Evolutionary conservation across 2,329 filamentous ascomycete species (phyloP).

Genomic region (Colletotrichum eleusines): DNA sequence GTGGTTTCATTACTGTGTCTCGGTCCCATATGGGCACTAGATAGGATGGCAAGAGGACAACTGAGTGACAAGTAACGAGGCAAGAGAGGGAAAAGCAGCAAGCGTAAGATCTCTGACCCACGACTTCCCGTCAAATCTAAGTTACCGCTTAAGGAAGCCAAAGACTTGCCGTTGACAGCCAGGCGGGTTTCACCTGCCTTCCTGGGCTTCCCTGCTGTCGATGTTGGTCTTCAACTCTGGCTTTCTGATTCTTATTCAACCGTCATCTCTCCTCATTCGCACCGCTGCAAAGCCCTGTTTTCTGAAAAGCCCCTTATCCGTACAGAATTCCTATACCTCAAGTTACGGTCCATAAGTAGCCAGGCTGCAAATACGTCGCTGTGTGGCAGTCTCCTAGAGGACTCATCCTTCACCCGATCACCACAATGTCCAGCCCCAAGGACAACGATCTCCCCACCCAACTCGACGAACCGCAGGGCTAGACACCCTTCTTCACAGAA

Average conservation of each 20-base stretch:
- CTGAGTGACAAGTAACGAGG: neutral
- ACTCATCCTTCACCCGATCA: neutral
- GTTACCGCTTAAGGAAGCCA: neutral
- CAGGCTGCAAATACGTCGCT: neutral
- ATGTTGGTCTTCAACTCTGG: neutral
- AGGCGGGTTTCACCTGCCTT: neutral
- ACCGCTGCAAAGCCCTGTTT: neutral
- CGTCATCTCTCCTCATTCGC: neutral
- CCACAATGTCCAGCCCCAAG: conserved; percentile 12
- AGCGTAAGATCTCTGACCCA: neutral
- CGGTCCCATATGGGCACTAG: too few relatives aligned
- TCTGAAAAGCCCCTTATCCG: neutral
- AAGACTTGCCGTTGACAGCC: too few relatives aligned
- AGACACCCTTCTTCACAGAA: conserved; percentile 35
- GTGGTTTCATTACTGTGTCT: neutral
- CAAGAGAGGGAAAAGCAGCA: neutral
- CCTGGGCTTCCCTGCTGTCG: too few relatives aligned
- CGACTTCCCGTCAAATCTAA: neutral
- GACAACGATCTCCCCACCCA: neutral
- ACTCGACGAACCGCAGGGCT: conserved; percentile 7
- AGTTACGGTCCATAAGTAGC: neutral
- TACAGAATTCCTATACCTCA: neutral
- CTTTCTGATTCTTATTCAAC: too few relatives aligned
- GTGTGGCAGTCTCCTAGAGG: neutral
- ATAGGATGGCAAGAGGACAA: neutral